Conservation (phyloP, 495 filamentous ascomycete genomes). For the Penicillium fimorum region DNA sequence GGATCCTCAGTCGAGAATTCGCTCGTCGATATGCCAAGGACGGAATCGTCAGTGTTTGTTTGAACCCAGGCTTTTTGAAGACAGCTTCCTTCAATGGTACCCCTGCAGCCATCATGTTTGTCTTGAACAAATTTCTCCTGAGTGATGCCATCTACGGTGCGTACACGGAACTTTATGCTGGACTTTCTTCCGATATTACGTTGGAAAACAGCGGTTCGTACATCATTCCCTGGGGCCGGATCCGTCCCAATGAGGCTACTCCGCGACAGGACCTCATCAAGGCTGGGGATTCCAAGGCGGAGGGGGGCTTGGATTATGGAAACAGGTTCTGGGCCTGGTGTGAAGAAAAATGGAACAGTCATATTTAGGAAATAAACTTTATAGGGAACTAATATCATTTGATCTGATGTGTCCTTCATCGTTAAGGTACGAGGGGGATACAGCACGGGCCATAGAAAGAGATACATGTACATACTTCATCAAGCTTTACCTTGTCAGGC, state of each 20-base stretch:
- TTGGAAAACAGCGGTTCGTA: constrained; percentile 33
- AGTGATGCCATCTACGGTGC: constrained; percentile 31
- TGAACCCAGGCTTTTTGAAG: constrained; percentile 44
- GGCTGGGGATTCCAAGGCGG: constrained; percentile 26
- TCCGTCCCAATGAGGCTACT: constrained; percentile 21
- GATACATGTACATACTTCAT: no score
- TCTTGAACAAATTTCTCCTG: constrained; percentile 22
- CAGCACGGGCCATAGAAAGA: no score
- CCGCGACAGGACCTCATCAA: constrained; percentile 27
- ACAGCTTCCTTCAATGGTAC: constrained; percentile 29
- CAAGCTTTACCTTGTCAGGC: no score
- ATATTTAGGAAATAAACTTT: no score
- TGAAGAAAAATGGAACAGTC: constrained; percentile 22
- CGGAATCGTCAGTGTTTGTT: constrained; percentile 37
- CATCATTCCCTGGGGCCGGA: constrained; percentile 41
- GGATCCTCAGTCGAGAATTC: constrained; percentile 34
- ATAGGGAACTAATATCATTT: no score
- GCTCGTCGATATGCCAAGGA: constrained; percentile 25
- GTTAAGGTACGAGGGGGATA: no score
- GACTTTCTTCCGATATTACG: constrained; percentile 36
- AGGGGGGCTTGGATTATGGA: constrained; percentile 35
- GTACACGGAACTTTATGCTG: constrained; percentile 45
- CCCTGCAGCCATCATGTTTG: constrained; percentile 15
- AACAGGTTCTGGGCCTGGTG: constrained; percentile 39
- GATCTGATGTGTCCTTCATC: no score